Evolutionary conservation across 441 rosid species (phyloP).

Genomic region (Eutrema salsugineum): DNA sequence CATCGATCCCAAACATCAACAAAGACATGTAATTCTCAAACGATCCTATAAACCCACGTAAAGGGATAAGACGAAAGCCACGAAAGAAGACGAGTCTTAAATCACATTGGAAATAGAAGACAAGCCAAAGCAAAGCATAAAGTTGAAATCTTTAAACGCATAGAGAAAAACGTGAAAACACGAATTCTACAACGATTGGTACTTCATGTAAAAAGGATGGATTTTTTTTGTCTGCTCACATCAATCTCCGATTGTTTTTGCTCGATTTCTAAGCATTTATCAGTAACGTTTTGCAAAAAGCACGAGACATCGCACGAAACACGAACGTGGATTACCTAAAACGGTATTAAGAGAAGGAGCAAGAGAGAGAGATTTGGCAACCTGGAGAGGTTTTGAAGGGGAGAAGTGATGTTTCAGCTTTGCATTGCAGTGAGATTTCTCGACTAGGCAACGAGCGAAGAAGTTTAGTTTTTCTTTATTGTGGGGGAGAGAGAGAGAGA

Average conservation of each 20-base stretch:
- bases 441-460: slow-evolving; percentile 8
- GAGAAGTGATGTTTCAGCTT: slow-evolving; percentile 24
- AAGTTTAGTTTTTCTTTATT: not conserved
- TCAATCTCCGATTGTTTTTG: slow-evolving; percentile 18
- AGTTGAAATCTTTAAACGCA: slow-evolving; percentile 18
- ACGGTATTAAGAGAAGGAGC: not conserved
- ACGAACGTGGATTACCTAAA: not conserved
- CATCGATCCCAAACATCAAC: slow-evolving; percentile 24
- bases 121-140: not conserved
- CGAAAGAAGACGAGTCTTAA: slow-evolving; percentile 3
- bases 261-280: slow-evolving; percentile 13
- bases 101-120: slow-evolving; percentile 21
- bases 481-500: not conserved
- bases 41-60: slow-evolving; percentile 33
- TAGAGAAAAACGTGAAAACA: slow-evolving; percentile 31
- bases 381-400: not conserved
- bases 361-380: slow-evolving; percentile 1
- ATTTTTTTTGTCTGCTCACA: not conserved
- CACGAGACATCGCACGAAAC: not conserved
- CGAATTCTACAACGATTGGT: slow-evolving; percentile 35
- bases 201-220: slow-evolving; percentile 26
- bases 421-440: slow-evolving; percentile 22
- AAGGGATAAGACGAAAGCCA: slow-evolving; percentile 13
- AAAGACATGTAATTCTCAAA: slow-evolving; percentile 11
- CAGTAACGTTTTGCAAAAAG: slow-evolving; percentile 9